phyloP scores from a whole-genome alignment of 352 stramenopile genomes.

The Phytophthora cactorum region DNA sequence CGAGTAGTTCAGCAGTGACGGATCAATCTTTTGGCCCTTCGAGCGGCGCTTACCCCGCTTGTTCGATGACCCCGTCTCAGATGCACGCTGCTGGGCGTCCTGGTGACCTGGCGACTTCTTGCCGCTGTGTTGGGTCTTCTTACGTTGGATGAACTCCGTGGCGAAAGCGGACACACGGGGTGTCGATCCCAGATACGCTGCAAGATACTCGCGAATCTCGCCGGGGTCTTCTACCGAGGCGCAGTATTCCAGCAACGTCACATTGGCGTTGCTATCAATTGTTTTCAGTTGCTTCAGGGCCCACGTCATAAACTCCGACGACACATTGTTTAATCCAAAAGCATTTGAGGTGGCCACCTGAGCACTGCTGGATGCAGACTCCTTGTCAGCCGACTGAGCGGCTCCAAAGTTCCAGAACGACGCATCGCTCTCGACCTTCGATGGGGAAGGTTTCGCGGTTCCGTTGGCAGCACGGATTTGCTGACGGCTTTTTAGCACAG shows the following conservation, averaged over 20 bases:
- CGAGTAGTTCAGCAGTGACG: slow-evolving; percentile 77
- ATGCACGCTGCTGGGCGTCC: slow-evolving; percentile 27
- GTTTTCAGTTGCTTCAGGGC: slow-evolving; percentile 80
- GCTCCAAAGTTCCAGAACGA: slow-evolving; percentile 90
- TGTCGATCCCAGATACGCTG: slow-evolving; percentile 95
- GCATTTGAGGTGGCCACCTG: slow-evolving; percentile 38
- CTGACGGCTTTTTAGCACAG: slow-evolving; percentile 81
- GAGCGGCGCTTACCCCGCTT: slow-evolving; percentile 64
- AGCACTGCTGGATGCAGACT: slow-evolving; percentile 15
- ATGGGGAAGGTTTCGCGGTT: slow-evolving; percentile 35
- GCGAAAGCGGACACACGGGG: slow-evolving; percentile 97
- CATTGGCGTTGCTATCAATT: slow-evolving; percentile 76
- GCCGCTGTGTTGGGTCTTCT: slow-evolving; percentile 64
- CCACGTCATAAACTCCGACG: slow-evolving; percentile 83
- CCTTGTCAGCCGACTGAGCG: slow-evolving; percentile 35
- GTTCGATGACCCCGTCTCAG: slow-evolving; percentile 49
- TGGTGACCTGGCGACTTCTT: slow-evolving; percentile 49
- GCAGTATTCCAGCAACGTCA: slow-evolving; percentile 94
- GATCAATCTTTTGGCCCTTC: slow-evolving; percentile 78
- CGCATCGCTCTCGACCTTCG: slow-evolving; percentile 65
- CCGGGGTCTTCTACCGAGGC: slow-evolving; percentile 94
- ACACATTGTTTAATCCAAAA: slow-evolving; percentile 58
- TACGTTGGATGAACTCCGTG: slow-evolving; percentile 96
- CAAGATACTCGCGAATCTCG: slow-evolving; percentile 97
- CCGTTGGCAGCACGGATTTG: slow-evolving; percentile 56